Evolutionary conservation across 257 asterid species (phyloP), one percentile per base, ranked within the genome.

Genomic region (Ilex asprella): DNA sequence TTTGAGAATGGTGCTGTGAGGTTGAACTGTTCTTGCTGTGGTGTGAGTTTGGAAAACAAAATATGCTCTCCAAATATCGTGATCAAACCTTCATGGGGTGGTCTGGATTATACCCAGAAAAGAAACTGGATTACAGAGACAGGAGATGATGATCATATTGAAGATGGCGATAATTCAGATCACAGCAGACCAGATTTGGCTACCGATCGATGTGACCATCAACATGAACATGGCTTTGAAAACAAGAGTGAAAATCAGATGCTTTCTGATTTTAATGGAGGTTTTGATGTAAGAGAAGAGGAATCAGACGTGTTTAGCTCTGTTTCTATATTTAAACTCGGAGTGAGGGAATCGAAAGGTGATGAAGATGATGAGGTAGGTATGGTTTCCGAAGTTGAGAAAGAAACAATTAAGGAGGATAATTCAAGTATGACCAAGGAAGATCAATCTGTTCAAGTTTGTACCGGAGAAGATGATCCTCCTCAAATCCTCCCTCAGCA

Each of bases 21-120:
- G 62, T 54, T 73, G 77, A 77, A 67, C 55, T 91, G 98, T 81
- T 84, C 84, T 75, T 91, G 98, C 62, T 88, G 98, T 73, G 94
- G 84, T 57, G 82, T 69, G 16, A 50, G 64, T 47, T 69, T 81
- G 53, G 82, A 66, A 56, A 68, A 41, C 27, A 55, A 67, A 58
- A 64, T 30, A 16, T 66, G 76, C 72, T 79, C 82, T 2, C 58
- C 86, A 71, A 79, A 82, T 74, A 27, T 70, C 53, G 68, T 86
- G 76, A 75, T 86, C 44, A 84, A 84, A 62, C 76, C 91, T 44
- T 84, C 91, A 62, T 85, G 88, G 91, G 91, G 84, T 78, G 86
- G 61, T 56, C 72, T 85, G 84, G 98, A 75, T 68, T 68, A 62
- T 64, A 39, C 78, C 3, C 65, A 71, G 39, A 69, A 69, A 12